Base-by-base conservation (phyloP, 495 filamentous ascomycete genomes). In the Rusavskia elegans region DNA sequence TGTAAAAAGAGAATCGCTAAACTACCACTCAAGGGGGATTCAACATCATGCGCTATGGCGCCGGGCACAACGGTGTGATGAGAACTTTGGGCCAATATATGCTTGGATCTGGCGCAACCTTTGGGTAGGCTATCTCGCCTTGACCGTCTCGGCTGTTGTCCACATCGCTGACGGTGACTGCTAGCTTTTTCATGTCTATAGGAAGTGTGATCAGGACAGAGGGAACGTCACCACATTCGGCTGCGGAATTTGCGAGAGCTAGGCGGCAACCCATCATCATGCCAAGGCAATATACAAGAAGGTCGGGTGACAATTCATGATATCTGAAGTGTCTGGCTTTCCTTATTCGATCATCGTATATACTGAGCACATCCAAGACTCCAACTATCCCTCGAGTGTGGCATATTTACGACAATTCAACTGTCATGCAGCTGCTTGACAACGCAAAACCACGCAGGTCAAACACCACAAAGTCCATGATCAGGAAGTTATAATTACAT, bases 181-280 rank as follows among this genome's bases (percentile, higher is more conserved):
- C 45, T 50, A 98, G 92, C 20, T 95, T 96, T 68, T 98, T 98
- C 76, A 98, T 98, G 92, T 89, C 85, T 37, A 95, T 98, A 61
- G 92, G 92, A 55, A 94, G 85, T 57, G 88, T 90, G 19, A 96
- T 98, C 60, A 83, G 92, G 63, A 84, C 88, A 17, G 89, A 95
- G 58, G 77, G 77, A 51, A 66, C 70, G 48, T 82, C 82, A 0
- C 77, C 79, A 6, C 72, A 79, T 37, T 65, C 75, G 7, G 71
- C 72, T 35, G 79, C 85, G 63, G 76, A 78, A 7, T 86, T 80
- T 60, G 65, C 73, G 35, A 71, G 70, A 59, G 74, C 79, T 16
- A 71, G 77, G 61, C 67, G 78, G 56, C 66, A 73, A 32, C 80
- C 83, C 14, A 71, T 83, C 29, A 74, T 87, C 54, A 73, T 84